Base-by-base conservation (phyloP, 208 protist genomes). In the Acanthamoeba healyi region DNA sequence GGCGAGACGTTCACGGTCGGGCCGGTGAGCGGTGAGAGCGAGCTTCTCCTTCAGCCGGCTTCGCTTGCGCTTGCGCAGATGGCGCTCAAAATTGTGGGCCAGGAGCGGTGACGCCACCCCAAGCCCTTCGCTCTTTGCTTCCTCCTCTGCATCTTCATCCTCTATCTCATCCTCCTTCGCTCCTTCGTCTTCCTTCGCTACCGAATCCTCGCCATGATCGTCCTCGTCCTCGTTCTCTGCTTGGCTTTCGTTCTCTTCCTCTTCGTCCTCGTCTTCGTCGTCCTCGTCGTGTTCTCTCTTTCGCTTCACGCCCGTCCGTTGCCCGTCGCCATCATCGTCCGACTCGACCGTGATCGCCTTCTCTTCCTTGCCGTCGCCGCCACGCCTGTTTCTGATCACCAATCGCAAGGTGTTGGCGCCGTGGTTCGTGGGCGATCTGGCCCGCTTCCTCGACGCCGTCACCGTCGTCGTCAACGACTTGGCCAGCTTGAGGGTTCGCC, bases 51-150 rank as follows among this genome's bases (percentile, higher is more conserved):
- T 72, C 29, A 72, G 63, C n/a, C 63, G 63, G 15, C 63, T 72
- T 38, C 63, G 63, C 63, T 72, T 72, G 7, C 63, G 63, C 63
- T 72, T 72, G 63, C 63, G 63, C 63, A 36, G 63, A 49, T n/a
- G n/a, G 58, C 58, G 58, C 22, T 72, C 63, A 72, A 72, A 72
- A 72, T 72, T 72, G 63, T 72, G 29, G 63, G 63, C n/a, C 56
- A 29, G 15, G 56, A 65, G 56, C 29, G 32, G 32, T 17, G n/a
- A 38, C 63, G n/a, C 9, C n/a, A n/a, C n/a, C 9, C 29, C 19
- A 2, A 38, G 26, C 63, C 63, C 12, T 19, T 38, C n/a, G 63
- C 32, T 36, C 63, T 5, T 17, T 40, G 7, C 63, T 38, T 7
- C n/a, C 22, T 67, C 58, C 10, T 54, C 49, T 15, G 9, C 58